Conservation (phyloP, 2,329 filamentous ascomycete species). For the Ophiostoma piceae region DNA sequence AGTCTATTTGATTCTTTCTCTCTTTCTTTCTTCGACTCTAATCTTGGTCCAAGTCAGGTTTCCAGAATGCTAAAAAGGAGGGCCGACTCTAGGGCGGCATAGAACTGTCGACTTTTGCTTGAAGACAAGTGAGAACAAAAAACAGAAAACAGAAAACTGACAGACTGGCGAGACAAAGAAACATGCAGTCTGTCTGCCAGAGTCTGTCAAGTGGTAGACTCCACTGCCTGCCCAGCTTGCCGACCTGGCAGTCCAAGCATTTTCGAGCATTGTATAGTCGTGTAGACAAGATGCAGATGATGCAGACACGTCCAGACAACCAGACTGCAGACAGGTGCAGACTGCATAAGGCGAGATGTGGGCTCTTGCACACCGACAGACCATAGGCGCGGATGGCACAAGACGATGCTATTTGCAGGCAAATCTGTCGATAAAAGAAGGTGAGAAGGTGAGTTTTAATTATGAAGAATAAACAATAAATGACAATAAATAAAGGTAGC, state of each 20-base stretch:
- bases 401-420: not conserved
- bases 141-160: not conserved
- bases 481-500: conserved; percentile 4
- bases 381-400: not conserved
- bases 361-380: conserved; percentile 11
- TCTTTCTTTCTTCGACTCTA: not conserved
- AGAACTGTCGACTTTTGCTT: conserved; percentile 17
- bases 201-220: not conserved
- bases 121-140: conserved; percentile 10
- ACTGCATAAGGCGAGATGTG: not conserved
- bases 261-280: not conserved
- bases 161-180: not conserved
- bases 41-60: not conserved
- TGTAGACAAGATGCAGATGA: not conserved
- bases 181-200: not conserved
- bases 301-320: not conserved
- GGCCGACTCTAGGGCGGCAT: conserved; percentile 14
- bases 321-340: not conserved
- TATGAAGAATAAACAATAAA: not conserved
- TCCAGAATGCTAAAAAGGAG: conserved; percentile 18
- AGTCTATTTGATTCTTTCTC: conserved; percentile 4
- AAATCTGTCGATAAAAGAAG: not conserved
- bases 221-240: not conserved
- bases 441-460: not conserved
- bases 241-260: conserved; percentile 3